phyloP scores from a whole-genome alignment of 495 filamentous ascomycete genomes.

The Schizothecium vesticola region DNA sequence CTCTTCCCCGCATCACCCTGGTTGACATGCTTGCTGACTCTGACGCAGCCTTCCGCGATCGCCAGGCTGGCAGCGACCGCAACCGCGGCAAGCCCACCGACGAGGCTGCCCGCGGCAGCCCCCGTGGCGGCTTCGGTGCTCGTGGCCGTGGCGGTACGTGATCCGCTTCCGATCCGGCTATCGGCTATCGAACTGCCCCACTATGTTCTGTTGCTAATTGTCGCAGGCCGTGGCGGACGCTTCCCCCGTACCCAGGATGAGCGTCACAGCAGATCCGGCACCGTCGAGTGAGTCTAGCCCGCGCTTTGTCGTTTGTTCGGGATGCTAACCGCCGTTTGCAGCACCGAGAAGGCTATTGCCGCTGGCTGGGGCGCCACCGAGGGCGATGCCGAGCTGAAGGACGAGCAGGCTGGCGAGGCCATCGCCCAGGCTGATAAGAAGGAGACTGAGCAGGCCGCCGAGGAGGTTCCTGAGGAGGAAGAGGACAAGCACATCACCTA shows the following conservation, averaged over 20 bases:
- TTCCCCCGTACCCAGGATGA: slow-evolving; percentile 60
- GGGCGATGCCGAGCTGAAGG: slow-evolving; percentile 74
- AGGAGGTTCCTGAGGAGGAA: slow-evolving; percentile 49
- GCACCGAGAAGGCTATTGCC: slow-evolving; percentile 82
- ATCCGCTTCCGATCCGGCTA: background rate
- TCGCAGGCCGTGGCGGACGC: slow-evolving; percentile 41
- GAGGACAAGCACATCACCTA: slow-evolving; percentile 87
- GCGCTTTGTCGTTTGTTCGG: slow-evolving; percentile 8
- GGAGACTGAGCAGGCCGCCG: slow-evolving; percentile 38
- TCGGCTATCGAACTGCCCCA: background rate
- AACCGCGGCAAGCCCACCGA: slow-evolving; percentile 80
- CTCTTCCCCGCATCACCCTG: slow-evolving; percentile 3
- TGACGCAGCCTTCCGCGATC: slow-evolving; percentile 80
- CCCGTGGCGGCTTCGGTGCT: slow-evolving; percentile 49
- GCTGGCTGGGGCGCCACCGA: slow-evolving; percentile 83
- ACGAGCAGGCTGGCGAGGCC: slow-evolving; percentile 80
- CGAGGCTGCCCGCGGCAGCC: slow-evolving; percentile 52
- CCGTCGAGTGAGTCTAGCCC: slow-evolving; percentile 46
- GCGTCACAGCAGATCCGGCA: slow-evolving; percentile 70
- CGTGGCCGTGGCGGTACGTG: slow-evolving; percentile 55
- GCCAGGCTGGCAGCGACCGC: slow-evolving; percentile 70
- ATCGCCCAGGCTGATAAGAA: slow-evolving; percentile 78
- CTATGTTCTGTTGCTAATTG: slow-evolving; percentile 8
- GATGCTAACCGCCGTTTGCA: slow-evolving; percentile 17
- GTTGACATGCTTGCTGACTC: slow-evolving; percentile 11